These are phyloP conservation scores for Apiospora pterosperma DNA, from an alignment of 2,329 filamentous ascomycete genomes.

Conservation along the genomic window DNA sequence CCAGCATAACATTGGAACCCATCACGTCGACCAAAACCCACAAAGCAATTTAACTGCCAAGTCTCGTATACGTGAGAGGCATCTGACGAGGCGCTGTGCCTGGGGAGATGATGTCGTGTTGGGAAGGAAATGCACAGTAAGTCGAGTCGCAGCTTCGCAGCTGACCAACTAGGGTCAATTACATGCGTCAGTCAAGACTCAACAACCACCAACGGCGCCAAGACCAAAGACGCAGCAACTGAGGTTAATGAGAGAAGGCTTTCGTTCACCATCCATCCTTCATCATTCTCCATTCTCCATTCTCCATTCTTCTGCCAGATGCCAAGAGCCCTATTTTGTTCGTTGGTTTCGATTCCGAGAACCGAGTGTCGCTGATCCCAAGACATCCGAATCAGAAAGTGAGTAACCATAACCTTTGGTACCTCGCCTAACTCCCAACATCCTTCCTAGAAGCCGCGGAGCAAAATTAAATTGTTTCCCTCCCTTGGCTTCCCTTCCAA, in stretches of 20 bases:
- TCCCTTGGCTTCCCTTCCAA: neutral
- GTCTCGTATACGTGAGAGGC: neutral
- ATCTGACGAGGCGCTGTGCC: neutral
- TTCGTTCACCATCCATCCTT: no score
- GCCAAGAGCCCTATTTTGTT: neutral
- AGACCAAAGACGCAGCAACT: no score
- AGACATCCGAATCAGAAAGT: neutral
- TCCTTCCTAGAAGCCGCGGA: neutral
- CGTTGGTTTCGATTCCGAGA: neutral
- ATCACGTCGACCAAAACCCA: no score
- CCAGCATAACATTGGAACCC: neutral
- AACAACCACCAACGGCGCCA: neutral
- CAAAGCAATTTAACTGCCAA: neutral
- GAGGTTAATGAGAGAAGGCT: neutral
- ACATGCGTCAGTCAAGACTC: neutral
- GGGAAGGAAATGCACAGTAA: neutral
- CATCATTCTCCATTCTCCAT: neutral
- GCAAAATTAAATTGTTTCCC: neutral
- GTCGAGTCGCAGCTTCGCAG: neutral
- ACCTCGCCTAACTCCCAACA: neutral
- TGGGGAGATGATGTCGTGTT: neutral
- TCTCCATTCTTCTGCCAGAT: neutral
- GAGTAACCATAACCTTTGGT: neutral
- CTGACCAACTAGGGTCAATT: neutral
- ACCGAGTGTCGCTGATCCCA: neutral